phyloP scores from a whole-genome alignment of 1,139 yeast species.

The Suhomyces coccinellae region DNA sequence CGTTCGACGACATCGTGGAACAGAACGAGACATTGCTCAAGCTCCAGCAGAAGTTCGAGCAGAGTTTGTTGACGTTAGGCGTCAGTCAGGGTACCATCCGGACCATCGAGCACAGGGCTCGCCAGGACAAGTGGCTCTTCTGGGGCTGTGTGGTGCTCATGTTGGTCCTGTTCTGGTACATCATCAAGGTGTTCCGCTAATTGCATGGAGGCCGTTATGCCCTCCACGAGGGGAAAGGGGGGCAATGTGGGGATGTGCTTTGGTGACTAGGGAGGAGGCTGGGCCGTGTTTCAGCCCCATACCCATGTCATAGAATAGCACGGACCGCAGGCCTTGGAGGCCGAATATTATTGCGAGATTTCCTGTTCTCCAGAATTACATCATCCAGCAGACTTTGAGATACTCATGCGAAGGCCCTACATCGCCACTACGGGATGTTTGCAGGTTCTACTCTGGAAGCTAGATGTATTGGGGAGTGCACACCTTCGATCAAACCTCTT shows the following conservation, averaged over 20 bases:
- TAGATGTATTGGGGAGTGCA: too few species aligned
- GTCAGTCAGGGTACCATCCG: constrained; percentile 84
- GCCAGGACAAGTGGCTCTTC: constrained; percentile 85
- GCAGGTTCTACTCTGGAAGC: too few species aligned
- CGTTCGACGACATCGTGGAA: constrained; percentile 82
- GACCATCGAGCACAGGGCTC: constrained; percentile 79
- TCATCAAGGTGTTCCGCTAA: constrained; percentile 54
- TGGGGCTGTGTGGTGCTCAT: constrained; percentile 70
- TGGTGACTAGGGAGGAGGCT: neutral
- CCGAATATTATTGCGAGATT: too few species aligned
- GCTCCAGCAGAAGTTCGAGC: constrained; percentile 65
- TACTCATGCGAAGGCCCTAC: too few species aligned
- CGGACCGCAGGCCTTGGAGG: too few species aligned
- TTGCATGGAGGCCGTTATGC: neutral
- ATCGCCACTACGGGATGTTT: too few species aligned
- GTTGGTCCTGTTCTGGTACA: constrained; percentile 67
- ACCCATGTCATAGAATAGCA: neutral
- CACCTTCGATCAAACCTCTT: too few species aligned
- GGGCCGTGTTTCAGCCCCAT: neutral
- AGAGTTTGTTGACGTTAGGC: constrained; percentile 77
- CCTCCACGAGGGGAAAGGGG: neutral
- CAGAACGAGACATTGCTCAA: constrained; percentile 73
- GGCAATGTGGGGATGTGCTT: neutral
- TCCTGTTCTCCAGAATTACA: too few species aligned
- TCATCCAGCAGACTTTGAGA: too few species aligned